Base-by-base conservation (phyloP, 108 stramenopile genomes). In the Fistulifera pelliculosa region DNA sequence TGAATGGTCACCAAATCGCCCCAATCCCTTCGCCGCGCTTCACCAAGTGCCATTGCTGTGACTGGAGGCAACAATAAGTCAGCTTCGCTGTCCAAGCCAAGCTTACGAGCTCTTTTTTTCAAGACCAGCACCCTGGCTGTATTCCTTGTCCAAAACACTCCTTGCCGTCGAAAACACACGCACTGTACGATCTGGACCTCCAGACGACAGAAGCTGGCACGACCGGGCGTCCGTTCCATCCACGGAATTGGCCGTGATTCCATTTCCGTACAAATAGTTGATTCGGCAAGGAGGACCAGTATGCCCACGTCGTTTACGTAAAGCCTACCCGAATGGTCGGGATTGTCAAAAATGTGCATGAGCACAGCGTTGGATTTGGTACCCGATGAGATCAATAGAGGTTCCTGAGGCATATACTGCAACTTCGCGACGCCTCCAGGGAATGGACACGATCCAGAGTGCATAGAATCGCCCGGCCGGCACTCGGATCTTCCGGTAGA, bases 1-100 rank as follows among this genome's bases (percentile, higher is more conserved):
- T 93, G 91, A 49, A 93, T 88, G 11, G 84, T 93, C 14, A 93
- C 91, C n/a, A 88, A 44, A 62, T 88, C 91, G 49, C 90, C 90
- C 85, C 85, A 92, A 45, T 92, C 90, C 10, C 85, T 62, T 47
- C 67, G 66, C 15, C 77, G 56, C 23, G 80, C 62, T 76, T 83
- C 81, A 16, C 67, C 62, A 4, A 75, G 62, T 6, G 77, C 75
- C 65, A 93, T 71, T 40, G 58, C 82, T 15, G 61, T 74, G 42
- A 88, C 57, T 18, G 76, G 82, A 8, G 86, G 86, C 14, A 93
- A 62, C 13, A 93, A 57, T 25, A 93, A 48, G 38, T 84, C 82
- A 2, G 73, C 62, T 38, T 67, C 75, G 45, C 67, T 65, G 10
- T 61, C 43, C 60, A 84, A 63, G 11, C 83, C 81, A 23, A 88